Conservation (phyloP, 441 rosid genomes). For the Eruca vesicaria region DNA sequence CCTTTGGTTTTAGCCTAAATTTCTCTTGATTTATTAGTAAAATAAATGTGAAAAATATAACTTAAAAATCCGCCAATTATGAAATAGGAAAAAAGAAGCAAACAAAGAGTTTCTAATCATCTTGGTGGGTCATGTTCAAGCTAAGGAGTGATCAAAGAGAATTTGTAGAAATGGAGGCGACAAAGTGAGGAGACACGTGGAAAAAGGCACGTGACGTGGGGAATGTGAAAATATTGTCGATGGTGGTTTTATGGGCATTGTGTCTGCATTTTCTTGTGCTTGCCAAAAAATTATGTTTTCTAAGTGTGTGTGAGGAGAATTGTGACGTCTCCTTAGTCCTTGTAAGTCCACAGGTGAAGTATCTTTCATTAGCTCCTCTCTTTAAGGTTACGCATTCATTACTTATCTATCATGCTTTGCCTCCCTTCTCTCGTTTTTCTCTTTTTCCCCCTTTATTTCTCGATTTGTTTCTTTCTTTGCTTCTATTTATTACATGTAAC, state of each 20-base stretch:
- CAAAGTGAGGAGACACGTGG: constrained; percentile 23
- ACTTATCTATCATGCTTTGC: constrained; percentile 21
- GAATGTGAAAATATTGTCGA: constrained; percentile 27
- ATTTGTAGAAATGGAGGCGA: too few relatives aligned
- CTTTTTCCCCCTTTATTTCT: background rate
- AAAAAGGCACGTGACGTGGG: constrained; percentile 52
- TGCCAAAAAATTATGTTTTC: constrained; percentile 10
- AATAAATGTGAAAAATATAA: too few relatives aligned
- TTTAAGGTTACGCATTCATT: constrained; percentile 31
- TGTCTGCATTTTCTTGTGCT: constrained; percentile 27
- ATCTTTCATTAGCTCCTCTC: constrained; percentile 29
- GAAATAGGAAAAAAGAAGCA: background rate
- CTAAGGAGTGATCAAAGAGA: background rate
- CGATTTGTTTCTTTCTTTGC: background rate
- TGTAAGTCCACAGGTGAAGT: constrained; percentile 18
- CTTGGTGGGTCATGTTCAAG: background rate
- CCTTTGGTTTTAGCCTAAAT: too few relatives aligned
- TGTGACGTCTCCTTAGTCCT: constrained; percentile 42
- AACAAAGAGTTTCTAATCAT: background rate
- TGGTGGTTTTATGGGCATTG: constrained; percentile 23
- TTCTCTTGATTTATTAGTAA: too few relatives aligned
- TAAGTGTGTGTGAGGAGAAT: constrained; percentile 13
- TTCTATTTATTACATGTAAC: constrained; percentile 2
- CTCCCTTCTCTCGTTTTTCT: background rate
- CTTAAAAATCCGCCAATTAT: background rate